These are phyloP conservation scores for Catunica adiposa DNA, from an alignment of 2,329 filamentous ascomycete species.

Conservation along the genomic window DNA sequence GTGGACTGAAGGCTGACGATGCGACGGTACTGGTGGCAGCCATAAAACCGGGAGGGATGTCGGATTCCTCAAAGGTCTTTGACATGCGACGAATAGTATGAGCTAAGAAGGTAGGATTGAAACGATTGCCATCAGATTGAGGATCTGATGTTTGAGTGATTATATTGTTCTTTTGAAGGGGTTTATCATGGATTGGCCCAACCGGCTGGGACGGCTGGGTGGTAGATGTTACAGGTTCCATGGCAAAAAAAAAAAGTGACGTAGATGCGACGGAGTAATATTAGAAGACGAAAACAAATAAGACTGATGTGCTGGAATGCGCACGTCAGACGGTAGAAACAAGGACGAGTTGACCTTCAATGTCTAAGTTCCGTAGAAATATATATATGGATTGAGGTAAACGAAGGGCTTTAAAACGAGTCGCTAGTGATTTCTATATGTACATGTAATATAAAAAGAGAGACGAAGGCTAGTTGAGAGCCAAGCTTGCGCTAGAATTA, in stretches of 20 bases:
- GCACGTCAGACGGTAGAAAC: no score
- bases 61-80: constrained; percentile 28
- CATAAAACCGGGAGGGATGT: constrained; percentile 30
- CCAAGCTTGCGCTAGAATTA: no score
- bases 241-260: background rate
- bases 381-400: no score
- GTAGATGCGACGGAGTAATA: background rate
- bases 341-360: no score
- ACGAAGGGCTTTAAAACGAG: no score
- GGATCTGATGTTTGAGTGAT: background rate
- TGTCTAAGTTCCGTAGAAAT: no score
- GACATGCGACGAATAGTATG: constrained; percentile 21
- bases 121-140: background rate
- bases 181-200: background rate
- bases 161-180: background rate
- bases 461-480: no score
- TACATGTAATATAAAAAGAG: no score
- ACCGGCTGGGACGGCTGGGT: background rate
- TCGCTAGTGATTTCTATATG: no score
- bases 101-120: constrained; percentile 1
- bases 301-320: no score
- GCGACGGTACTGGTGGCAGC: constrained; percentile 31
- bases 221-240: background rate
- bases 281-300: background rate
- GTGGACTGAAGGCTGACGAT: constrained; percentile 22